Percentiles rank a stretch among this genome's conserved stretches.
Conservation (phyloP, 345 rosid genomes). For the Moricandia arvensis region DNA sequence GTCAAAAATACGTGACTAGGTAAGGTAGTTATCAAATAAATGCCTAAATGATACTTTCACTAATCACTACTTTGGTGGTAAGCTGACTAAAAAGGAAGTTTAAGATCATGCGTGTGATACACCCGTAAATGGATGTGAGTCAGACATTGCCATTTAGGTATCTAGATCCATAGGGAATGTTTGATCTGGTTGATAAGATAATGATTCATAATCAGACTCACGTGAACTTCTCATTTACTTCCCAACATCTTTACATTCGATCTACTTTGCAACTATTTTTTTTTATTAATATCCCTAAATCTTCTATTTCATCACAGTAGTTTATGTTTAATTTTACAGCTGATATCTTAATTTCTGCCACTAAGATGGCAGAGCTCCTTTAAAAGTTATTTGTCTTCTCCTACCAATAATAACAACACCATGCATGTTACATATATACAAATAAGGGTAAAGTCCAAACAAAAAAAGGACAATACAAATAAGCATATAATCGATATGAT, state of each 20-base stretch:
- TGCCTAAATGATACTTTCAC: too few species aligned
- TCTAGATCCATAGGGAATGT: neutral
- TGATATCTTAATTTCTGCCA: neutral
- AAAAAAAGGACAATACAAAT: neutral
- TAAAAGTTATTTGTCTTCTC: too few species aligned
- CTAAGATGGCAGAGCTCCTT: neutral
- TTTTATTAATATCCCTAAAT: neutral
- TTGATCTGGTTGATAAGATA: conserved; percentile 5
- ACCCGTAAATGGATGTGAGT: neutral
- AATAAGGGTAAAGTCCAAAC: neutral
- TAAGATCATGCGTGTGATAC: neutral
- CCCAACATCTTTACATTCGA: neutral
- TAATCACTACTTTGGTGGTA: too few species aligned
- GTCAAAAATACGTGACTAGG: too few species aligned
- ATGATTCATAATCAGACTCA: conserved; percentile 1
- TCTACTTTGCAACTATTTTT: neutral
- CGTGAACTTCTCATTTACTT: conserved; percentile 9
- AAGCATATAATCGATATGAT: neutral
- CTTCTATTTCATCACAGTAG: neutral
- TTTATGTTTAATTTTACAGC: neutral
- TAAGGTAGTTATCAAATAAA: too few species aligned
- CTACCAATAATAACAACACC: too few species aligned
- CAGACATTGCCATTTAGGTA: neutral
- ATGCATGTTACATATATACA: neutral
- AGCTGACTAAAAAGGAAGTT: too few species aligned